Evolutionary conservation across 1,139 yeast species (phyloP).

Genomic region (Debaryomyces sp.): DNA sequence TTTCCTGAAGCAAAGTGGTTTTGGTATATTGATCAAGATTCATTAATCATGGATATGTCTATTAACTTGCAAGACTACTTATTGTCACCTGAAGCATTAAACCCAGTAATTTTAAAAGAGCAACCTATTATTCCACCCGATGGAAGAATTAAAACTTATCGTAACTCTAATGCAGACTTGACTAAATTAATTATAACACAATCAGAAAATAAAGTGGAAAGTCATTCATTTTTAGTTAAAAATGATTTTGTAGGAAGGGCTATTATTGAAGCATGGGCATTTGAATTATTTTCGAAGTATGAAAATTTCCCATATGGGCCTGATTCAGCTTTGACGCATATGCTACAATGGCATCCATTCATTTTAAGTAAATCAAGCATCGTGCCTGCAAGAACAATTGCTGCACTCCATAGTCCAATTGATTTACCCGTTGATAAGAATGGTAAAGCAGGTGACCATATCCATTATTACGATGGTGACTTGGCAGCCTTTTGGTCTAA

Average conservation of each 20-base stretch:
- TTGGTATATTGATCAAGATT: slow-evolving; percentile 81
- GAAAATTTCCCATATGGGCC: slow-evolving; percentile 62
- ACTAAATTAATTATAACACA: slow-evolving; percentile 69
- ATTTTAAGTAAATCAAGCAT: slow-evolving; percentile 71
- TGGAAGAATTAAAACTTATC: slow-evolving; percentile 72
- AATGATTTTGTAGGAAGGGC: slow-evolving; percentile 68
- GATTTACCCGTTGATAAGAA: slow-evolving; percentile 17
- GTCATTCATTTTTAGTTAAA: slow-evolving; percentile 67
- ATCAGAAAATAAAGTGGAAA: slow-evolving; percentile 58
- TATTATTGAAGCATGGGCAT: slow-evolving; percentile 75
- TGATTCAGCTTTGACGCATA: slow-evolving; percentile 73
- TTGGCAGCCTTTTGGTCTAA: slow-evolving; percentile 62
- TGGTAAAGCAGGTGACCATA: slow-evolving; percentile 35
- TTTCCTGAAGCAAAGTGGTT: slow-evolving; percentile 84
- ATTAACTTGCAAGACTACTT: slow-evolving; percentile 60
- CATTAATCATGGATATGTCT: slow-evolving; percentile 67
- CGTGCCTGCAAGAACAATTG: slow-evolving; percentile 56
- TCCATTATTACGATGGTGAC: slow-evolving; percentile 61
- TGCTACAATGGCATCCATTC: slow-evolving; percentile 92
- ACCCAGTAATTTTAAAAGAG: slow-evolving; percentile 61
- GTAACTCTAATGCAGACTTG: slow-evolving; percentile 54
- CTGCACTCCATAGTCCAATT: slow-evolving; percentile 29
- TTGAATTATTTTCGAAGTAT: slow-evolving; percentile 67
- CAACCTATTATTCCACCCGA: slow-evolving; percentile 70
- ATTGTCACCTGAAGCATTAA: slow-evolving; percentile 57